Evolutionary conservation across 805 yeast genomes (phyloP), one percentile per base, ranked within the genome.

Genomic region (Candida alai): DNA sequence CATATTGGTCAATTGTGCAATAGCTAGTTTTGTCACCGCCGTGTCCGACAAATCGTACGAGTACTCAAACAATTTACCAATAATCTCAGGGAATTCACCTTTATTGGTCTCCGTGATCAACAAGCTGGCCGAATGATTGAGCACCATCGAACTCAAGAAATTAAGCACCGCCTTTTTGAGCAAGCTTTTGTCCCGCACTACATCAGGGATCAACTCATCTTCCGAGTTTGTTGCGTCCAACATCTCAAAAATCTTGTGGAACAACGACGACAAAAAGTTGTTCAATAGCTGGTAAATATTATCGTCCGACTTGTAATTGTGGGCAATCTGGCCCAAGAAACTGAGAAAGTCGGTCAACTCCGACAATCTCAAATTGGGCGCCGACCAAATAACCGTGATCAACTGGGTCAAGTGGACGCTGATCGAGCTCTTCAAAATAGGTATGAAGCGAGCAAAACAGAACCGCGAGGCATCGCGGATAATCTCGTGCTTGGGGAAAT

Each of bases 391-490:
- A 19, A 66, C 44, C 2, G 85, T 74, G 39, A 93, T 76, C 41
- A 88, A 73, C 51, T 85, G 80, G 43, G 81, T 80, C 56, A 85
- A 68, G 30, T 74, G 68, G 6, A 51, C 51, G 36, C 69, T 64
- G 26, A 68, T 60, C 15, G 48, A 51, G 51, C 66, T 76, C 36
- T 62, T 63, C 48, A 93, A 64, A 26, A 90, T 65, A 15, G 94
- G 86, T 35, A 88, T 82, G 45, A 93, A 71, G 42, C 97, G 74
- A 8, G 96, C 86, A 60, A 89, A 80, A 19, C 96, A 77, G 55
- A 84, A 87, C 48, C 96, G 74, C 4, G 90, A 70, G 4, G 96
- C 82, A 45, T 87, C 96, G 52, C 97, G 74, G 29, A 90, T 76
- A 20, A 69, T 67, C 52, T 81, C 87, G 42, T 68, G 70, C 25